Percentiles rank a stretch among this genome's conserved stretches.
Conservation (phyloP, 495 filamentous ascomycete genomes). For the Chaetomium tenue region DNA sequence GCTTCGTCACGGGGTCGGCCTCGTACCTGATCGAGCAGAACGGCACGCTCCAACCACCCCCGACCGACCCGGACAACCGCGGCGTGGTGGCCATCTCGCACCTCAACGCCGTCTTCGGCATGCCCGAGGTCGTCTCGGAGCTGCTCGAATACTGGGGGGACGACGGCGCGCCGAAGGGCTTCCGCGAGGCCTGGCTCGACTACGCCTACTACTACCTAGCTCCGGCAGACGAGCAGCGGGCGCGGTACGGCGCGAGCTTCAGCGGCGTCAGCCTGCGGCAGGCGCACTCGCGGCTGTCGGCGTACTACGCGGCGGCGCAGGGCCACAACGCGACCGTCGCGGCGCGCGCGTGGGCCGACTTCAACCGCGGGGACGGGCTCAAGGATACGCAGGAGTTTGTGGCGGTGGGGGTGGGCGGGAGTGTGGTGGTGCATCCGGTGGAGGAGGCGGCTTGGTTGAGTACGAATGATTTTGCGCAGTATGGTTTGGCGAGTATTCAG, state of each 20-base stretch:
- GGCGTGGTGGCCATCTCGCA: slow-evolving; percentile 2
- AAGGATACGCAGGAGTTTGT: neutral
- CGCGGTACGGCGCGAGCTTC: slow-evolving; percentile 7
- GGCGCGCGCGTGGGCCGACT: neutral
- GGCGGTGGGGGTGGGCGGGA: neutral
- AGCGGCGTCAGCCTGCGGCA: slow-evolving; percentile 1
- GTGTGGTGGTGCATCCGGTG: neutral
- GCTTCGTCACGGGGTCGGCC: slow-evolving; percentile 7
- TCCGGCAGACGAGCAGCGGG: neutral
- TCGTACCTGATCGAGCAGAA: slow-evolving; percentile 7
- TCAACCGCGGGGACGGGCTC: slow-evolving; percentile 1
- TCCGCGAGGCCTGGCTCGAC: slow-evolving; percentile 5
- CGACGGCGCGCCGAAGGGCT: neutral
- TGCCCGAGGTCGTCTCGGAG: slow-evolving; percentile 11
- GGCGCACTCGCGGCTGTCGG: slow-evolving; percentile 9
- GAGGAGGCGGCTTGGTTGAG: slow-evolving; percentile 5
- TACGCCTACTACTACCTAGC: slow-evolving; percentile 5
- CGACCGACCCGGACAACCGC: slow-evolving; percentile 6
- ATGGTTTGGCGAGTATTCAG: slow-evolving; percentile 4
- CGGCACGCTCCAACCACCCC: neutral
- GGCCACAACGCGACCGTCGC: slow-evolving; percentile 6
- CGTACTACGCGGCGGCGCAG: neutral
- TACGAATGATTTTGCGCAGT: slow-evolving; percentile 7
- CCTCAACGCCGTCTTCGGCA: slow-evolving; percentile 13
- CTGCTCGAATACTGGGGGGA: slow-evolving; percentile 9